Evolutionary conservation across 2,329 filamentous ascomycete species (phyloP).

Genomic region (Helminthosporium solani): DNA sequence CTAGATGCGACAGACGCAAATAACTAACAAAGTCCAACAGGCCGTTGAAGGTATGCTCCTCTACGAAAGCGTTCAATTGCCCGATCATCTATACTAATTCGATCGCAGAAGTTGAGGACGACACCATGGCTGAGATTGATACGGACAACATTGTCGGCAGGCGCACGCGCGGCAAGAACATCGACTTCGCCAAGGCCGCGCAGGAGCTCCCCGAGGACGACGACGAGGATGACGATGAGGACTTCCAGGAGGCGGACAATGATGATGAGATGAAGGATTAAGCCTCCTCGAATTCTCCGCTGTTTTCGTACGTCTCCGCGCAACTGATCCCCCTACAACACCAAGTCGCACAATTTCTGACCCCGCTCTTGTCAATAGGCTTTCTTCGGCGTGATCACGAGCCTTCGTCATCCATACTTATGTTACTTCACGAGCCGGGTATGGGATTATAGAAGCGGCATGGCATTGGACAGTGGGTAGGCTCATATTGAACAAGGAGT

Average conservation of each 20-base stretch:
- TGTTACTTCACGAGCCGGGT: slow-evolving; percentile 3
- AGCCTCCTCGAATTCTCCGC: slow-evolving; percentile 11
- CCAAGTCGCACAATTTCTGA: background rate
- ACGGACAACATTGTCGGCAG: slow-evolving; percentile 78
- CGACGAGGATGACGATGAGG: slow-evolving; percentile 74
- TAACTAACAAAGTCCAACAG: slow-evolving; percentile 30
- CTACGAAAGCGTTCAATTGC: slow-evolving; percentile 10
- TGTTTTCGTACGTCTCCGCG: slow-evolving; percentile 21
- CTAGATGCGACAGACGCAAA: slow-evolving; percentile 13
- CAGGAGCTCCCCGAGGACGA: slow-evolving; percentile 73
- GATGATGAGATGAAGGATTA: slow-evolving; percentile 71
- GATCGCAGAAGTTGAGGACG: slow-evolving; percentile 63
- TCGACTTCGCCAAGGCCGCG: slow-evolving; percentile 91
- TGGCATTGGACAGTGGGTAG: slow-evolving; percentile 28
- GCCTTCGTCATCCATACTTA: slow-evolving; percentile 16
- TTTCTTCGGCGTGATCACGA: slow-evolving; percentile 23
- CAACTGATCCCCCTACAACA: background rate
- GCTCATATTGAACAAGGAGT: slow-evolving; percentile 25
- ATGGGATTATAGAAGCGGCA: slow-evolving; percentile 16
- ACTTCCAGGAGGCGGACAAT: slow-evolving; percentile 57
- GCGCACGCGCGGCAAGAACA: slow-evolving; percentile 87
- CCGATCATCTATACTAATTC: slow-evolving; percentile 19
- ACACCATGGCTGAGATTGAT: slow-evolving; percentile 90
- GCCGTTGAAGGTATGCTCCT: slow-evolving; percentile 38
- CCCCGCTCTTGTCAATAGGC: slow-evolving; percentile 10